phyloP scores from a whole-genome alignment of 2,329 filamentous ascomycete species.

The Fusarium protoensiforme region DNA sequence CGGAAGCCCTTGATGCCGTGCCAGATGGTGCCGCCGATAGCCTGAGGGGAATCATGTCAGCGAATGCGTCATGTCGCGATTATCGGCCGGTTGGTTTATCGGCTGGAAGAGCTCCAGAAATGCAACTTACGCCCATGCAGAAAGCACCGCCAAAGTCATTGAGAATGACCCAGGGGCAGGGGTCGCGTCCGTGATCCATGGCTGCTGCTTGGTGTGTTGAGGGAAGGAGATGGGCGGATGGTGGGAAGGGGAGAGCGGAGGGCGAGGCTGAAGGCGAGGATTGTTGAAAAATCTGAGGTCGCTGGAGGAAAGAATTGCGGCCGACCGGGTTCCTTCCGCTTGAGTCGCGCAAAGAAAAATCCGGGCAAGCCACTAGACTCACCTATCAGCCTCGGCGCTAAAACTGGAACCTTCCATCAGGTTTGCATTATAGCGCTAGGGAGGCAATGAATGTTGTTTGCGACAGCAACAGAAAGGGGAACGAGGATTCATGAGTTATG shows the following conservation, averaged over 20 bases:
- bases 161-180: slow-evolving; percentile 95
- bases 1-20: slow-evolving; percentile 96
- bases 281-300: slow-evolving; percentile 38
- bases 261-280: slow-evolving; percentile 21
- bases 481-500: background rate
- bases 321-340: slow-evolving; percentile 8
- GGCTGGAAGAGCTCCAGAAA: background rate
- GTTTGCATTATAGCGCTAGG: background rate
- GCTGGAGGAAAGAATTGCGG: slow-evolving; percentile 29
- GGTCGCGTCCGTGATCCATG: slow-evolving; percentile 97
- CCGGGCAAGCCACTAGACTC: background rate
- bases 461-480: background rate
- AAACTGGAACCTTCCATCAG: slow-evolving; percentile 24
- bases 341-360: slow-evolving; percentile 23
- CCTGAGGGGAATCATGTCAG: slow-evolving; percentile 56
- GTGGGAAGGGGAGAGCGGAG: slow-evolving; percentile 3
- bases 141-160: slow-evolving; percentile 99
- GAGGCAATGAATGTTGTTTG: background rate
- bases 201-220: slow-evolving; percentile 17
- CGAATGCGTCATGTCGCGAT: slow-evolving; percentile 3
- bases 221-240: background rate
- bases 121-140: slow-evolving; percentile 84
- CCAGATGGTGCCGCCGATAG: slow-evolving; percentile 87
- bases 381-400: slow-evolving; percentile 14
- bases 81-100: slow-evolving; percentile 7